A percentile compares a stretch with the other conserved stretches of the same genome.
Evolutionary conservation across 2,329 filamentous ascomycete genomes (phyloP).

Genomic region (Colletotrichum brevisporum): DNA sequence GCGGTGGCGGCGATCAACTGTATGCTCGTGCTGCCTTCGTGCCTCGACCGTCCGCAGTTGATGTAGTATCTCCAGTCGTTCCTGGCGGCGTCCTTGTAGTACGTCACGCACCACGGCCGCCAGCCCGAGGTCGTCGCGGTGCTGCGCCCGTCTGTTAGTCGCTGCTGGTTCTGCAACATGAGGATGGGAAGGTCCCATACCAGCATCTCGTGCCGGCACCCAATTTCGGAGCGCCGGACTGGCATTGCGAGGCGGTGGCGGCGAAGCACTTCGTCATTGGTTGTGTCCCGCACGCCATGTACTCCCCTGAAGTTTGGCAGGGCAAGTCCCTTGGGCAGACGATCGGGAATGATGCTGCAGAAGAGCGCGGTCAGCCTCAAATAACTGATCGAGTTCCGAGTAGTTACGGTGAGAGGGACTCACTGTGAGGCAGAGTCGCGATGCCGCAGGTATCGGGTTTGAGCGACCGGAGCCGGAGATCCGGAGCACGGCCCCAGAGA

Average conservation of each 20-base stretch:
- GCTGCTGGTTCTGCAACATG: too few relatives aligned
- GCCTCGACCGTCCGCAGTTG: background rate
- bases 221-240: background rate
- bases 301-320: background rate
- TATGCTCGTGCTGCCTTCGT: background rate
- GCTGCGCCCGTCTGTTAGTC: background rate
- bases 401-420: background rate
- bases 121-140: background rate
- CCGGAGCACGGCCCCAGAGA: background rate
- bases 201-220: background rate
- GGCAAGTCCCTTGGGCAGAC: background rate
- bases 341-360: background rate
- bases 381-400: too few relatives aligned
- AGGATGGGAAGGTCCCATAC: background rate
- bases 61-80: background rate
- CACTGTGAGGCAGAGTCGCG: background rate
- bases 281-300: background rate
- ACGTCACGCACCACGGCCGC: background rate
- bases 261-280: background rate
- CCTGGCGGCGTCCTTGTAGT: background rate
- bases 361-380: background rate
- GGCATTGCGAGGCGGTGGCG: background rate
- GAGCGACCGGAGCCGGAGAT: background rate
- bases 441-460: background rate
- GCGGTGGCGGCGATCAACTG: background rate